Base-by-base conservation (phyloP, 2,329 filamentous ascomycete genomes). In the Ophioceras dolichostomum region DNA sequence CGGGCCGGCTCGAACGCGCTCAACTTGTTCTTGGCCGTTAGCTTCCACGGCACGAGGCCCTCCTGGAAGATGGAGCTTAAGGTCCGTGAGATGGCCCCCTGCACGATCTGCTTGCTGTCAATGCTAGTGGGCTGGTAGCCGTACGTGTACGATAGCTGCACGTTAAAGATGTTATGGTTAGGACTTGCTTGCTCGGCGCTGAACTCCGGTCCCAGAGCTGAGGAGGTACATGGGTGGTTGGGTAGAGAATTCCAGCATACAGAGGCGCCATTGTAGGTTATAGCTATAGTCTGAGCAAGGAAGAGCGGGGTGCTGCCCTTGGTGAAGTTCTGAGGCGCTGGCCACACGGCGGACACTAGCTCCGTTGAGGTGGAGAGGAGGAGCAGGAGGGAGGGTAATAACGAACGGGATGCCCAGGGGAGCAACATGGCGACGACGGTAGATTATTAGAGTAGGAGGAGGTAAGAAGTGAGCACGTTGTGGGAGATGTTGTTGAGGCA, bases 11-110 rank as follows among this genome's bases (percentile, higher is more conserved):
- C 82, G 44, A 75, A 81, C 29, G 71, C 50, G 39, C 70, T 67
- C 22, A 68, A 55, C 36, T 55, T 41, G 46, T 76, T 67, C 24
- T 79, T 72, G 18, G 71, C 67, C 44, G 81, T 70, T 39, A 91
- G 72, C 60, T 79, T 86, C 83, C 83, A 91, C 0, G 85, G 84
- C 13, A 85, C 70, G 43, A 88, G 76, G 47, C 73, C 76, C 41
- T 79, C 62, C 19, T 70, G 59, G 56, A 87, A 82, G 39, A 89
- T 74, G 40, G 68, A 72, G 18, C 67, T 56, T 44, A 78, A 61
- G 9, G 79, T 67, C 33, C 80, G 70, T n/a, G 67, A 64, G 16
- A 79, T 59, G 21, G 63, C 76, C 19, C 61, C 67, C 46, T 66
- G 60, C 35, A 79, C 69, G 19, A 79, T 65, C 14, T 69, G 59